A percentile compares a stretch with the other conserved stretches of the same genome.
These are phyloP conservation scores for Penicillium sp. DNA, from an alignment of 2,329 filamentous ascomycete species.

Conservation along the genomic window DNA sequence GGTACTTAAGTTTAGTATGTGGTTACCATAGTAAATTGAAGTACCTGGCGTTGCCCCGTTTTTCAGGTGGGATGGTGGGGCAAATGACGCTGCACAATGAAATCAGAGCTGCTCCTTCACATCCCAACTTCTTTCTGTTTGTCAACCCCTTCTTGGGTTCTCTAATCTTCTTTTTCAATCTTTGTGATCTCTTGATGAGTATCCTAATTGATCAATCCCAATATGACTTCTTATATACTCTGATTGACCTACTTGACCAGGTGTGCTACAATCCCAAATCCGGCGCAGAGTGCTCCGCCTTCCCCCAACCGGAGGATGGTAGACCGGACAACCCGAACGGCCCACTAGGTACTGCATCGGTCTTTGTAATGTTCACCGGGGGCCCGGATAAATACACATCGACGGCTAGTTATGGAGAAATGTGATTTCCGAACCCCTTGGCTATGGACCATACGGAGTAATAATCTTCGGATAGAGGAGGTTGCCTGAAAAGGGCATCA, in stretches of 20 bases:
- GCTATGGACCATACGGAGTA: neutral
- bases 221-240: neutral
- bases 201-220: too few relatives aligned
- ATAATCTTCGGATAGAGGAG: too few relatives aligned
- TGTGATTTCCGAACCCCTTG: neutral
- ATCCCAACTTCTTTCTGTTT: neutral
- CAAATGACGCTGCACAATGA: constrained; percentile 28
- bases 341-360: constrained; percentile 21
- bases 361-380: constrained; percentile 23
- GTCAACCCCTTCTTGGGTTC: neutral
- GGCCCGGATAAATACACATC: constrained; percentile 27
- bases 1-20: constrained; percentile 17
- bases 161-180: neutral
- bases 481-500: neutral
- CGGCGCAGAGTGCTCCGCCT: constrained; percentile 38
- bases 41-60: constrained; percentile 13
- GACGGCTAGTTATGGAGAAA: neutral
- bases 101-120: constrained; percentile 8
- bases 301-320: constrained; percentile 27
- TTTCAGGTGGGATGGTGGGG: constrained; percentile 24
- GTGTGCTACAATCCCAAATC: constrained; percentile 4
- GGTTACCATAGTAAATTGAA: constrained; percentile 5
- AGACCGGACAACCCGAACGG: constrained; percentile 25
- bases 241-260: neutral
- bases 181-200: neutral